Base-by-base conservation (phyloP, 139 green algal species). In the Chlamydomonas sphaeroides region DNA sequence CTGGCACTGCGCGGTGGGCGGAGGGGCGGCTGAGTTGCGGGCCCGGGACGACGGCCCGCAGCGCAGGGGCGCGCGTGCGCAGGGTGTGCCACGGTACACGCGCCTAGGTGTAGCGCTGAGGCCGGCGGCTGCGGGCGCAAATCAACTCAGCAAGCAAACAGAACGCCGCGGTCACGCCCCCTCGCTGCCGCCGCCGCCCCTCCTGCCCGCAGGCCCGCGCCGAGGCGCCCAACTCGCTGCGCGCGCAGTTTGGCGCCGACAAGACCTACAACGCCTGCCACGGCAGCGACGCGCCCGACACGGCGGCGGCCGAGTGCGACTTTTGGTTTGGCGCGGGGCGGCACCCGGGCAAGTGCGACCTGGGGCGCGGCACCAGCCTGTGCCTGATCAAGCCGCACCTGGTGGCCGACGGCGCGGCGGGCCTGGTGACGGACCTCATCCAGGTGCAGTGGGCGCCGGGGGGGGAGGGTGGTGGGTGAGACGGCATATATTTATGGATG, bases 361-460 rank as follows among this genome's bases (percentile, higher is more conserved):
- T 84, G 32, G 81, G 80, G 23, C 39, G 28, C 0, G 78, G 73
- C 75, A 94, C 87, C 4, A 94, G 89, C 5, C 71, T 96, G 41
- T 90, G 83, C 42, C 66, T 96, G 26, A 82, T 98, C 33, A 95
- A 95, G 90, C 94, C 94, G 6, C 91, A 95, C 79, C 82, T 87
- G 45, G 76, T 98, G 63, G 53, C 79, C 20, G 86, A 93, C 45
- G 89, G 92, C 5, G 49, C 68, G 14, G 86, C 87, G 45, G 92
- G 89, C 63, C 32, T 85, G 67, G 59, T 89, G 33, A 42, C 91
- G 33, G 83, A 90, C 66, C 66, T 84, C n/a, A 73, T 90, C 5
- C 68, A 72, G n/a, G 49, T 62, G 28, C 17, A 62, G 53, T 14
- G 33, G 38, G 65, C 0, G 18, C 36, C 28, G 11, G 49, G 23